These are phyloP conservation scores for Penicillium sp. DNA, from an alignment of 2,329 filamentous ascomycete genomes.

Conservation along the genomic window DNA sequence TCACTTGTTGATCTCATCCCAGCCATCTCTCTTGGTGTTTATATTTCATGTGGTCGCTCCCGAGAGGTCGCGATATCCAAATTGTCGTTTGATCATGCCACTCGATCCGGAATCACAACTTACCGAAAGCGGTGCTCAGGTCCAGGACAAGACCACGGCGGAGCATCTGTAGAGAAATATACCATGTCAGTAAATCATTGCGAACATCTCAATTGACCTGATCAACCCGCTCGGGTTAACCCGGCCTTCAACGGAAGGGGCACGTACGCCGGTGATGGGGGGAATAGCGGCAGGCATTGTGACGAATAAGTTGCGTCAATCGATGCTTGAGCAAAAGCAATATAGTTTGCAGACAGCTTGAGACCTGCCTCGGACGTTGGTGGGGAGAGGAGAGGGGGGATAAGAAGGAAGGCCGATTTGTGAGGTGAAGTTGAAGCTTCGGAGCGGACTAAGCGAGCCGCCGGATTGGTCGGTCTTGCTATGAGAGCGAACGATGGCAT, in stretches of 20 bases:
- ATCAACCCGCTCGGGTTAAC: slow-evolving; percentile 18
- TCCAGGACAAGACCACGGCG: slow-evolving; percentile 64
- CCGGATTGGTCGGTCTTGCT: slow-evolving; percentile 30
- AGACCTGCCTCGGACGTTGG: slow-evolving; percentile 25
- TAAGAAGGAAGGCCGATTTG: slow-evolving; percentile 19
- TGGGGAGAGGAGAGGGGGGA: slow-evolving; percentile 22
- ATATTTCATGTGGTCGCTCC: background rate
- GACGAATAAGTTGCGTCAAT: slow-evolving; percentile 20
- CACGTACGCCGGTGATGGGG: slow-evolving; percentile 50
- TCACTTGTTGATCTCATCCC: background rate
- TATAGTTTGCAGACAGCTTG: slow-evolving; percentile 17
- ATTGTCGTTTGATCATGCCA: slow-evolving; percentile 20
- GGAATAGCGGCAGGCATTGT: slow-evolving; percentile 44
- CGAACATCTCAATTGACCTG: background rate
- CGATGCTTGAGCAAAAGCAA: slow-evolving; percentile 8
- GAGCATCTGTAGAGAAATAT: slow-evolving; percentile 54
- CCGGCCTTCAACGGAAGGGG: slow-evolving; percentile 19
- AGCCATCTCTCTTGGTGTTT: background rate
- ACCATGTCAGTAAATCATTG: slow-evolving; percentile 17
- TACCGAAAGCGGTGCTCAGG: slow-evolving; percentile 64
- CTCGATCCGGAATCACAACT: slow-evolving; percentile 33
- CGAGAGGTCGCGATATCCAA: slow-evolving; percentile 3
- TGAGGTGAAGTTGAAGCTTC: slow-evolving; percentile 39
- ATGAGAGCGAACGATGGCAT: slow-evolving; percentile 7
- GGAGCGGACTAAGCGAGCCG: slow-evolving; percentile 40